phyloP scores from a whole-genome alignment of 2,329 filamentous ascomycete species.

The Apiospora rasikravindrae region DNA sequence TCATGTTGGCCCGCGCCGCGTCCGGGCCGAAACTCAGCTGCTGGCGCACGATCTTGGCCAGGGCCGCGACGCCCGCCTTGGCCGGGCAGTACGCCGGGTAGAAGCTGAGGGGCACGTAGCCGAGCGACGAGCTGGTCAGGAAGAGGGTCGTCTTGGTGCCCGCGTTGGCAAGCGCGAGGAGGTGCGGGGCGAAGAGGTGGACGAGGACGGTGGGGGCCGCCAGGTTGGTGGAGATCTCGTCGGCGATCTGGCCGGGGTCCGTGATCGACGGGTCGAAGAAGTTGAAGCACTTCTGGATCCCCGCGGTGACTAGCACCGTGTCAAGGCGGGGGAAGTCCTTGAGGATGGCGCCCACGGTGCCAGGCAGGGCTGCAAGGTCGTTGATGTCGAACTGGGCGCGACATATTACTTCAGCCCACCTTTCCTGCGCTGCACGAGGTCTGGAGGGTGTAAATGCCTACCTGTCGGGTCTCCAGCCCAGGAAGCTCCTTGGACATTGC shows the following conservation, averaged over 20 bases:
- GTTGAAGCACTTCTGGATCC: conserved; percentile 33
- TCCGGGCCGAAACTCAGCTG: conserved; percentile 31
- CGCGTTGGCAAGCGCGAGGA: conserved; percentile 27
- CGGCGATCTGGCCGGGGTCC: conserved; percentile 32
- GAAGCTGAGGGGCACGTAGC: conserved; percentile 33
- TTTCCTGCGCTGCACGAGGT: no score
- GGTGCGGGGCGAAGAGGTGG: conserved; percentile 35
- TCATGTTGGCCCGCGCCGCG: conserved; percentile 30
- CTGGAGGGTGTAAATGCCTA: conserved; percentile 19
- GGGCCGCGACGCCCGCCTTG: conserved; percentile 39
- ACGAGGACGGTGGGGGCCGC: conserved; percentile 36
- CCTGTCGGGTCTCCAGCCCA: conserved; percentile 34
- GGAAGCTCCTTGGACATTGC: conserved; percentile 30
- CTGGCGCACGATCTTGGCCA: conserved; percentile 35
- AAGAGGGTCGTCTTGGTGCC: conserved; percentile 32
- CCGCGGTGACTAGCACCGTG: conserved; percentile 39
- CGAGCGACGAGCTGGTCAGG: conserved; percentile 38
- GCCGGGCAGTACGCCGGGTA: conserved; percentile 41
- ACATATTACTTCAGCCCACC: conserved; percentile 22
- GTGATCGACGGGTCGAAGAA: conserved; percentile 32
- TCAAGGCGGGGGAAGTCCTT: conserved; percentile 35
- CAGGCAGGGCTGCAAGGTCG: conserved; percentile 43
- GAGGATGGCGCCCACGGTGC: conserved; percentile 37
- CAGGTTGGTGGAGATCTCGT: no score
- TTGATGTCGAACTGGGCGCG: conserved; percentile 29